Conservation (phyloP, 345 rosid genomes). For the Microthlaspi erraticum region DNA sequence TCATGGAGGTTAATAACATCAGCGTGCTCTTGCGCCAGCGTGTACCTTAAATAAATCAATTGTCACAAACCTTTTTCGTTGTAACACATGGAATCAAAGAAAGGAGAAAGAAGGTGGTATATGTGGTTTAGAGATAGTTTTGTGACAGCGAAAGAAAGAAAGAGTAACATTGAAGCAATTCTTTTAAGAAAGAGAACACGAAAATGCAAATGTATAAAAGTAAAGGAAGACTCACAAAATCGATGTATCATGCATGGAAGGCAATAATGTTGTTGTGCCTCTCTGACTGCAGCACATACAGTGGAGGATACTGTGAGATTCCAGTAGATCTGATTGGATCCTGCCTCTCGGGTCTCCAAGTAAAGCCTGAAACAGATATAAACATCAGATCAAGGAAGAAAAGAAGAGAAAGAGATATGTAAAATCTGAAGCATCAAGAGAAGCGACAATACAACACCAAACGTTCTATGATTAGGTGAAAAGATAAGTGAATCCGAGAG, state of each 20-base stretch:
- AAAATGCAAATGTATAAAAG: conserved; percentile 13
- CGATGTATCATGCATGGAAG: conserved; percentile 87
- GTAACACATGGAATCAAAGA: conserved; percentile 25
- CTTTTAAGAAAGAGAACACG: conserved; percentile 13
- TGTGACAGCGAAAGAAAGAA: neutral
- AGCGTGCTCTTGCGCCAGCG: conserved; percentile 82
- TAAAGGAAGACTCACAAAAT: conserved; percentile 66
- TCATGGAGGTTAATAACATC: conserved; percentile 90
- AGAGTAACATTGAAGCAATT: neutral
- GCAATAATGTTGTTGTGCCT: conserved; percentile 48
- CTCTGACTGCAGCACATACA: conserved; percentile 75
- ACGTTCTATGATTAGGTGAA: conserved; percentile 7
- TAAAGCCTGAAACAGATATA: conserved; percentile 62
- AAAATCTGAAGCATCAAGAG: conserved; percentile 26
- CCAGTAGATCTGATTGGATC: conserved; percentile 88
- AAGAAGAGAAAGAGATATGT: conserved; percentile 3
- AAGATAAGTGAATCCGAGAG: conserved; percentile 20
- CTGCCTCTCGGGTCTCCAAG: conserved; percentile 87
- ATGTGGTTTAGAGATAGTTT: conserved; percentile 15
- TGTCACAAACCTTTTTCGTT: conserved; percentile 22
- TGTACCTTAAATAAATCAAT: conserved; percentile 56
- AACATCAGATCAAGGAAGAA: neutral
- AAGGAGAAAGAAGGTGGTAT: conserved; percentile 7
- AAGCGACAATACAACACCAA: conserved; percentile 8
- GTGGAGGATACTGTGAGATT: conserved; percentile 60